These are phyloP conservation scores for Parastagonospora avenae DNA, from an alignment of 2,329 filamentous ascomycete species.

Conservation along the genomic window DNA sequence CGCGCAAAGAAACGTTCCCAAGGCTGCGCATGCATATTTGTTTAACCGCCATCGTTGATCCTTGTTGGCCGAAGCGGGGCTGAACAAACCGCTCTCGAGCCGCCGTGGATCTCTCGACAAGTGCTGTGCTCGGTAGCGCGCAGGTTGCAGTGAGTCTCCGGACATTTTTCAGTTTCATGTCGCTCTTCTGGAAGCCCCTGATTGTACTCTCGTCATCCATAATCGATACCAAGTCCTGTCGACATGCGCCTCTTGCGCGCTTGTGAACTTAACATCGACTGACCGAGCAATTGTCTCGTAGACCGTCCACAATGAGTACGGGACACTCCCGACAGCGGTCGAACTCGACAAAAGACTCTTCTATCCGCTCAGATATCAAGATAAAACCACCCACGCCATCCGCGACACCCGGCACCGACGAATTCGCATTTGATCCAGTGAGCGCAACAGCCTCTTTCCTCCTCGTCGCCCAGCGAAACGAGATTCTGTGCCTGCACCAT, in stretches of 20 bases:
- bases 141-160: conserved; percentile 46
- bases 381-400: conserved; percentile 50
- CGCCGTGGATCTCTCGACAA: conserved; percentile 42
- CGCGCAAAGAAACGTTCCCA: conserved; percentile 23
- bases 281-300: conserved; percentile 32
- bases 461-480: conserved; percentile 81
- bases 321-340: conserved; percentile 50
- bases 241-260: conserved; percentile 37
- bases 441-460: conserved; percentile 91
- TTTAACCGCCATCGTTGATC: conserved; percentile 39
- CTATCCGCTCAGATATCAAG: conserved; percentile 40
- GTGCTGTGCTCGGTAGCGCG: conserved; percentile 44
- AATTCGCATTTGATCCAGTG: conserved; percentile 76
- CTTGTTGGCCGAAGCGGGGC: conserved; percentile 47
- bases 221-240: conserved; percentile 33
- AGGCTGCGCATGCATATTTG: conserved; percentile 19
- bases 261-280: conserved; percentile 31
- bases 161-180: conserved; percentile 31
- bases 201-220: conserved; percentile 33
- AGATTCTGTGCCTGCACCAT: conserved; percentile 87
- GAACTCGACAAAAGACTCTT: conserved; percentile 43
- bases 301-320: conserved; percentile 51
- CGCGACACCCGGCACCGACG: conserved; percentile 52
- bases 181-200: conserved; percentile 34
- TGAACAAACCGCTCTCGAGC: conserved; percentile 44